Conservation (phyloP, 1,139 yeast species). For the Entelexis paramagnoliae region DNA sequence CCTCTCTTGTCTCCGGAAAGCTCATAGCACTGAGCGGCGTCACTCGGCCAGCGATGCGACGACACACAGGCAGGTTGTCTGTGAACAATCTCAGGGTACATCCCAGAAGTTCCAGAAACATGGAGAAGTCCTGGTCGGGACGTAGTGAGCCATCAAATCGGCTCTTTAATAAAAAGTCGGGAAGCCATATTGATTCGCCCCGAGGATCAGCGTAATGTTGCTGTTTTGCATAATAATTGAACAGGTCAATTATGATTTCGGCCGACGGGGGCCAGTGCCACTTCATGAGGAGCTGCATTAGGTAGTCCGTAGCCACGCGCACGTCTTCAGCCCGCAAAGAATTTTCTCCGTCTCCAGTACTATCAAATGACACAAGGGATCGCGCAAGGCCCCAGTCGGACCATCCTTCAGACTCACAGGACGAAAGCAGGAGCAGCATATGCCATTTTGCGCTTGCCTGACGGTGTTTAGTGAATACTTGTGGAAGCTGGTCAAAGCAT, state of each 20-base stretch:
- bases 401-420: slow-evolving; percentile 1
- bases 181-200: slow-evolving; percentile 22
- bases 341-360: not conserved
- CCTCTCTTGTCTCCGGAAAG: slow-evolving; percentile 20
- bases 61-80: slow-evolving; percentile 1
- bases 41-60: slow-evolving; percentile 21
- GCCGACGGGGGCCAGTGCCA: slow-evolving; percentile 22
- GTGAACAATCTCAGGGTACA: slow-evolving; percentile 10
- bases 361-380: not conserved
- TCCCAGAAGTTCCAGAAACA: slow-evolving; percentile 22
- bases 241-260: slow-evolving; percentile 13
- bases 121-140: slow-evolving; percentile 14
- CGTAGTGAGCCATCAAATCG: slow-evolving; percentile 17
- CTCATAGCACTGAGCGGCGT: slow-evolving; percentile 21
- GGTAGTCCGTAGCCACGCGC: slow-evolving; percentile 8
- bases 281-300: slow-evolving; percentile 9
- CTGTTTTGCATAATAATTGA: slow-evolving; percentile 18
- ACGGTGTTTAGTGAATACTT: slow-evolving; percentile 1
- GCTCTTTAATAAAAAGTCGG: slow-evolving; percentile 15
- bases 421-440: slow-evolving; percentile 9
- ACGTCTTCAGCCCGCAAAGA: not conserved
- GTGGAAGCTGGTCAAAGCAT: not conserved
- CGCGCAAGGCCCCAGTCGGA: slow-evolving; percentile 12
- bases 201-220: slow-evolving; percentile 21
- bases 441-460: slow-evolving; percentile 15